Evolutionary conservation across 2,329 filamentous ascomycete species (phyloP).

Genomic region (Fusarium palustre): DNA sequence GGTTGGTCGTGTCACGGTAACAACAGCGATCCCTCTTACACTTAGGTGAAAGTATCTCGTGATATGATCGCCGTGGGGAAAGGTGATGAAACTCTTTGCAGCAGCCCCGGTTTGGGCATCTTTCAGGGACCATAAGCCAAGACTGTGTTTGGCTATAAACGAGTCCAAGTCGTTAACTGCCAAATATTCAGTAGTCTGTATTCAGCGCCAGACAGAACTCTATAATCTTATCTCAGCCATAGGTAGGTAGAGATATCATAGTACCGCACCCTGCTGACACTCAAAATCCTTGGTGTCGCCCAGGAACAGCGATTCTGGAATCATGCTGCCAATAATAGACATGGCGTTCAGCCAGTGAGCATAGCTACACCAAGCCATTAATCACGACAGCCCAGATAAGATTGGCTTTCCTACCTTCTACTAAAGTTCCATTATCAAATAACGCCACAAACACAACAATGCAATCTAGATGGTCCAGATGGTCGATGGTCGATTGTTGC

Average conservation of each 20-base stretch:
- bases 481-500: background rate
- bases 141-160: background rate
- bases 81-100: slow-evolving; percentile 26
- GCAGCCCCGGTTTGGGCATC: background rate
- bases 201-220: background rate
- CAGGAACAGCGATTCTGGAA: slow-evolving; percentile 15
- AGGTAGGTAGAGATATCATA: background rate
- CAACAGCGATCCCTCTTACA: slow-evolving; percentile 20
- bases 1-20: slow-evolving; percentile 10
- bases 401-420: background rate
- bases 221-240: slow-evolving; percentile 29
- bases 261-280: background rate
- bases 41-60: slow-evolving; percentile 47
- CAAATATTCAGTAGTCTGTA: background rate
- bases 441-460: slow-evolving; percentile 26
- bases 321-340: slow-evolving; percentile 18
- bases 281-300: background rate
- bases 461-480: background rate
- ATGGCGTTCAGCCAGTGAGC: slow-evolving; percentile 26
- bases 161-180: background rate
- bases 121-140: background rate
- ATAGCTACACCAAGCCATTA: slow-evolving; percentile 29
- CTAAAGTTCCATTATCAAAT: background rate
- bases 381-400: slow-evolving; percentile 45
- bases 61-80: slow-evolving; percentile 37